Conservation (phyloP, 306 rosid species). For the Glycine tomentella region DNA sequence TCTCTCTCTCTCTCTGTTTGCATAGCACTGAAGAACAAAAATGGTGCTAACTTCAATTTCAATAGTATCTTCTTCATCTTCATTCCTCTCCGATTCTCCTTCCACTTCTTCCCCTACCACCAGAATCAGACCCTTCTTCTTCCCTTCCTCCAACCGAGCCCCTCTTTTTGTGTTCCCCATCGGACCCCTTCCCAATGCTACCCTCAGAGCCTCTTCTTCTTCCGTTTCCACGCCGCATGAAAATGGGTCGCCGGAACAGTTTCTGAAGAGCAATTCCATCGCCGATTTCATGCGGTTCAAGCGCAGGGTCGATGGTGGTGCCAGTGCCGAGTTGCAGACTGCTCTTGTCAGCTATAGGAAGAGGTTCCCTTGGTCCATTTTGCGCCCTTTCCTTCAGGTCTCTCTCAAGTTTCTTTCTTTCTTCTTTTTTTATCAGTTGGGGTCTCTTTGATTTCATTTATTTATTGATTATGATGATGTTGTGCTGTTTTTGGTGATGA, state of each 20-base stretch:
- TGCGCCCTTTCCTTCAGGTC: slow-evolving; percentile 86
- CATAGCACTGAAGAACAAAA: slow-evolving; percentile 2
- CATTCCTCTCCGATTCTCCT: slow-evolving; percentile 57
- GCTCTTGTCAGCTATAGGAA: slow-evolving; percentile 79
- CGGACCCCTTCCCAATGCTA: slow-evolving; percentile 36
- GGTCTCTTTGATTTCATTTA: slow-evolving; percentile 17
- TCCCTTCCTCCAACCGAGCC: slow-evolving; percentile 45
- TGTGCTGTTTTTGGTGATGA: slow-evolving; percentile 46
- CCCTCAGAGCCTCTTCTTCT: slow-evolving; percentile 50
- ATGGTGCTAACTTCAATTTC: slow-evolving; percentile 66
- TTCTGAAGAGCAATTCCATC: slow-evolving; percentile 68
- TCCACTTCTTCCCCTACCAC: slow-evolving; percentile 53
- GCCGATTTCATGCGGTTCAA: slow-evolving; percentile 94
- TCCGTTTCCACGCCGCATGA: slow-evolving; percentile 15
- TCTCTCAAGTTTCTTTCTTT: slow-evolving; percentile 24
- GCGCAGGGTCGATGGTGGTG: slow-evolving; percentile 62
- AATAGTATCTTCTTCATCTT: slow-evolving; percentile 61
- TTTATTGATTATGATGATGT: not conserved
- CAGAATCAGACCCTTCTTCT: slow-evolving; percentile 44
- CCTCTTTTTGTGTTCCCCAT: slow-evolving; percentile 40
- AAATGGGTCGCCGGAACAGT: slow-evolving; percentile 76
- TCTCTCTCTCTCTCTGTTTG: not conserved
- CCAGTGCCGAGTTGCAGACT: slow-evolving; percentile 78
- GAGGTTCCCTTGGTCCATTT: slow-evolving; percentile 88
- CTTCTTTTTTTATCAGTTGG: slow-evolving; percentile 14